phyloP scores from a whole-genome alignment of 495 filamentous ascomycete genomes.

The Antarctomyces pellizariae region DNA sequence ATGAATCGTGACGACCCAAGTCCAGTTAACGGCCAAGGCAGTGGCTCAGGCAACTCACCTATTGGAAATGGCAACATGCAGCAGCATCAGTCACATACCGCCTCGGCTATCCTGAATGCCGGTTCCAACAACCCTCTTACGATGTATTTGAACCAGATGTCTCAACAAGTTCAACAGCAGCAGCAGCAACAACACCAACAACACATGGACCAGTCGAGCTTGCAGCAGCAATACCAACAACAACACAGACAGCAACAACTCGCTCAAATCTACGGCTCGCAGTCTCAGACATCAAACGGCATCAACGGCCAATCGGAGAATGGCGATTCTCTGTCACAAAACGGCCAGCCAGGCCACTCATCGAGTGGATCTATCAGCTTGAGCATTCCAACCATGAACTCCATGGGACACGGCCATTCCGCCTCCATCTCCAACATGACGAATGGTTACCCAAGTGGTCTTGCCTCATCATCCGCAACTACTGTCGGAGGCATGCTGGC shows the following conservation, averaged over 20 bases:
- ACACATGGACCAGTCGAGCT: conserved; percentile 26
- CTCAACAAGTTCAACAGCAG: conserved; percentile 43
- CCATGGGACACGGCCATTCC: conserved; percentile 33
- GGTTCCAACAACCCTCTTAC: conserved; percentile 72
- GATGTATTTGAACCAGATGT: conserved; percentile 79
- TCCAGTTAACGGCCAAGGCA: no score
- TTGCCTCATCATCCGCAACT: conserved; percentile 32
- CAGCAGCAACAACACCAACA: conserved; percentile 28
- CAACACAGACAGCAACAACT: conserved; percentile 34
- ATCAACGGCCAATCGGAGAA: conserved; percentile 23
- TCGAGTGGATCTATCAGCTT: no score
- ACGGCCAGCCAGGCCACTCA: neutral
- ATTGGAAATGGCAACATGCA: conserved; percentile 14
- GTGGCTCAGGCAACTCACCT: no score
- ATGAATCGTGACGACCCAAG: no score
- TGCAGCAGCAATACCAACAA: conserved; percentile 46
- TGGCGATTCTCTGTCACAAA: conserved; percentile 12
- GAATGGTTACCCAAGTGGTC: conserved; percentile 21
- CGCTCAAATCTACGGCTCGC: conserved; percentile 33
- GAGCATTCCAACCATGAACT: conserved; percentile 17
- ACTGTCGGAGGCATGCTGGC: conserved; percentile 55
- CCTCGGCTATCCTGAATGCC: conserved; percentile 52
- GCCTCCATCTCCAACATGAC: conserved; percentile 38
- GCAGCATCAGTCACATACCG: conserved; percentile 19
- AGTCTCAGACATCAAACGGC: conserved; percentile 29